Conservation (phyloP, 805 yeast genomes). For the Metschnikowia dekortorum region DNA sequence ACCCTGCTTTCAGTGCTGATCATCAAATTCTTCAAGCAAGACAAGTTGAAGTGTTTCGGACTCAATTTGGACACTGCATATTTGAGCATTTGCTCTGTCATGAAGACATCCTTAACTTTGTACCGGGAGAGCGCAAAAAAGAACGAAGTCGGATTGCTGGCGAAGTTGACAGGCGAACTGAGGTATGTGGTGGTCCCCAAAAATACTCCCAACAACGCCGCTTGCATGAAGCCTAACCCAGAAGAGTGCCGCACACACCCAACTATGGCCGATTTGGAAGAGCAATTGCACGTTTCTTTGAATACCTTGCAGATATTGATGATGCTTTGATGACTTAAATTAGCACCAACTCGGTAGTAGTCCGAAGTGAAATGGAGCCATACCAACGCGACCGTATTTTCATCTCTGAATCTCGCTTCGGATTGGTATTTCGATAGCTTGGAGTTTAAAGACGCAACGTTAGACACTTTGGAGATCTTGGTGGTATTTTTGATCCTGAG, state of each 20-base stretch:
- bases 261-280: constrained; percentile 64
- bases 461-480: constrained; percentile 45
- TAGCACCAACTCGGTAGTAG: constrained; percentile 57
- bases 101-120: constrained; percentile 79
- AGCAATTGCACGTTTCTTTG: constrained; percentile 87
- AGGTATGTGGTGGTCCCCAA: constrained; percentile 82
- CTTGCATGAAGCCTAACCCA: constrained; percentile 85
- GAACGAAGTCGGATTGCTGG: constrained; percentile 67
- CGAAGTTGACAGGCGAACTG: constrained; percentile 73
- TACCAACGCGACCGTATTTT: constrained; percentile 48
- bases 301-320: constrained; percentile 80
- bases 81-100: constrained; percentile 77
- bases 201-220: constrained; percentile 79
- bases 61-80: constrained; percentile 61
- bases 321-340: constrained; percentile 56
- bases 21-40: constrained; percentile 75
- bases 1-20: constrained; percentile 76
- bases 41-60: constrained; percentile 58
- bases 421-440: constrained; percentile 43
- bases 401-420: constrained; percentile 33
- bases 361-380: constrained; percentile 74
- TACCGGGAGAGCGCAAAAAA: constrained; percentile 67
- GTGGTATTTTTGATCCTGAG: constrained; percentile 65
- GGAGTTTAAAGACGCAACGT: constrained; percentile 37
- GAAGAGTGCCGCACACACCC: constrained; percentile 82